Conservation (phyloP, 192 early-diverging fungal species). For the Coemansia sp. region DNA sequence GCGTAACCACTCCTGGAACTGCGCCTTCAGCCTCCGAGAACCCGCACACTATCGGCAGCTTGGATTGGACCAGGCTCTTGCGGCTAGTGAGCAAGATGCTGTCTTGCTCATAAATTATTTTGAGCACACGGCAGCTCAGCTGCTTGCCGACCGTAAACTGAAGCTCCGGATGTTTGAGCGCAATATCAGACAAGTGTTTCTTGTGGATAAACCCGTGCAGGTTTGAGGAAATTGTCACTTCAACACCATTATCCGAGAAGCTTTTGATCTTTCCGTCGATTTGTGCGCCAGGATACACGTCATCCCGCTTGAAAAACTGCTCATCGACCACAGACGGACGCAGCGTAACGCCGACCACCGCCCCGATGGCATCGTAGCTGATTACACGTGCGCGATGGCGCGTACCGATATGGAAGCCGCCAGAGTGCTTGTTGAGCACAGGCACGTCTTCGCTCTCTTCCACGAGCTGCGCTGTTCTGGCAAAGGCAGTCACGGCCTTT, state of each 20-base stretch:
- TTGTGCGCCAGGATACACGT: slow-evolving; percentile 51
- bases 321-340: slow-evolving; percentile 68
- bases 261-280: slow-evolving; percentile 54
- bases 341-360: slow-evolving; percentile 69
- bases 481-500: slow-evolving; percentile 17
- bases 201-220: slow-evolving; percentile 72
- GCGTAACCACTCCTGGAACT: slow-evolving; percentile 58
- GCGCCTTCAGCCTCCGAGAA: slow-evolving; percentile 56
- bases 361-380: slow-evolving; percentile 74
- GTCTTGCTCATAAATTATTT: slow-evolving; percentile 53
- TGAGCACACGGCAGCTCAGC: slow-evolving; percentile 72
- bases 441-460: slow-evolving; percentile 63
- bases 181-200: slow-evolving; percentile 71
- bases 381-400: slow-evolving; percentile 76
- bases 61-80: slow-evolving; percentile 69
- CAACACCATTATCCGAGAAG: slow-evolving; percentile 56
- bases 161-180: slow-evolving; percentile 63
- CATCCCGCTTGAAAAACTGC: slow-evolving; percentile 63
- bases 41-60: slow-evolving; percentile 61
- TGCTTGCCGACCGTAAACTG: slow-evolving; percentile 71
- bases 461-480: slow-evolving; percentile 62
- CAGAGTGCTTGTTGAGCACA: slow-evolving; percentile 41
- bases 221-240: slow-evolving; percentile 56
- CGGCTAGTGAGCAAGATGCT: slow-evolving; percentile 74
- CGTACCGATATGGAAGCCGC: slow-evolving; percentile 64